These are phyloP conservation scores for Akanthomyces dipterigenus DNA, from an alignment of 2,329 filamentous ascomycete species.

Conservation along the genomic window DNA sequence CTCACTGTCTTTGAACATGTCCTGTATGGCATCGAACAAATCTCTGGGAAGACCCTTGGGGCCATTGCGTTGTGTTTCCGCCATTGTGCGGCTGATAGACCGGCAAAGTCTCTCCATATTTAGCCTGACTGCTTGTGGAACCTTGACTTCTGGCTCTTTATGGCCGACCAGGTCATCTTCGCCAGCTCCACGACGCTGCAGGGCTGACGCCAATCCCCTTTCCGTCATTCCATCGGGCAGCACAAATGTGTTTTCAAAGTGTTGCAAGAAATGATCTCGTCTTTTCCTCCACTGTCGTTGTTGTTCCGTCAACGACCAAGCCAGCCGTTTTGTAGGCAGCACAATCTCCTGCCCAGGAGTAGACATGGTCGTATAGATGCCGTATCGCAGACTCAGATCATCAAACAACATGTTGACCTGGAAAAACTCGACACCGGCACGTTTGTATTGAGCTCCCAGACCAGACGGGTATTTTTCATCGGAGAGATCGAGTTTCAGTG, in stretches of 20 bases:
- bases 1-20: slow-evolving; percentile 18
- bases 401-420: slow-evolving; percentile 38
- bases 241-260: slow-evolving; percentile 28
- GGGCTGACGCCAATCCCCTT: slow-evolving; percentile 15
- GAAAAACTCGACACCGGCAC: slow-evolving; percentile 35
- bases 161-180: slow-evolving; percentile 16
- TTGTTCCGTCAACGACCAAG: slow-evolving; percentile 21
- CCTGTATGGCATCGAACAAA: slow-evolving; percentile 22
- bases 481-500: slow-evolving; percentile 18
- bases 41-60: slow-evolving; percentile 21
- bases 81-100: slow-evolving; percentile 13
- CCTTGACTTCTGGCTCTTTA: slow-evolving; percentile 9
- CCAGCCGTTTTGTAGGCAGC: slow-evolving; percentile 22
- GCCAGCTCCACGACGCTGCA: not conserved
- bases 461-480: slow-evolving; percentile 13
- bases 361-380: slow-evolving; percentile 24
- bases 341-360: slow-evolving; percentile 20
- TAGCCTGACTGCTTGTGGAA: slow-evolving; percentile 11
- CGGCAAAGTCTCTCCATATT: slow-evolving; percentile 20
- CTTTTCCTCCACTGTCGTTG: slow-evolving; percentile 22
- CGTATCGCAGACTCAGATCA: slow-evolving; percentile 37
- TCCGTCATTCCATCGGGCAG: slow-evolving; percentile 30
- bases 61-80: slow-evolving; percentile 5
- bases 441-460: slow-evolving; percentile 24
- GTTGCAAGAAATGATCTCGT: slow-evolving; percentile 22